Conservation (phyloP, 1,284 basidiomycete species). For the Rhodotorula glutinis region DNA sequence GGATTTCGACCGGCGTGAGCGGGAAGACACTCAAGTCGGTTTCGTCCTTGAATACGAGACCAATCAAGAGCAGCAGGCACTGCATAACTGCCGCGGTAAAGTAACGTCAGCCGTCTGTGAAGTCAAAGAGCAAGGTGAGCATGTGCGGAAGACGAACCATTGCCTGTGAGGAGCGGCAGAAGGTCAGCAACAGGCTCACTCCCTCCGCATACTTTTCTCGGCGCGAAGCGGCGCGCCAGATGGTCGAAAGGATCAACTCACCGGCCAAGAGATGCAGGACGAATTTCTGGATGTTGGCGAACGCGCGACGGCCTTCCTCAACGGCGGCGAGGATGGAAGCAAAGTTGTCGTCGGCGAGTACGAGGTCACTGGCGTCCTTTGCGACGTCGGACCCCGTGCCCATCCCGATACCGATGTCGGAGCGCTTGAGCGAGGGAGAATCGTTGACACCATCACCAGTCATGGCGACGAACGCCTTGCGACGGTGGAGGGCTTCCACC, state of each 20-base stretch:
- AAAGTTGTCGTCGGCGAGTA: conserved; percentile 70
- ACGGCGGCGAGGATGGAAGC: conserved; percentile 66
- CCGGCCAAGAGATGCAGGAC: conserved; percentile 51
- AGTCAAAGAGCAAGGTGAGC: too few species aligned
- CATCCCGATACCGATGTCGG: conserved; percentile 61
- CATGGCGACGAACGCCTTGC: conserved; percentile 45
- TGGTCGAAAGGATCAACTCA: too few species aligned
- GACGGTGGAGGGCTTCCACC: conserved; percentile 60
- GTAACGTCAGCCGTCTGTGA: too few species aligned
- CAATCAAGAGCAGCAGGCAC: conserved; percentile 55
- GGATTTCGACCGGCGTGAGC: conserved; percentile 62
- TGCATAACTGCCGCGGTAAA: too few species aligned
- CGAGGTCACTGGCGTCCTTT: conserved; percentile 60
- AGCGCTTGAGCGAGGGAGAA: conserved; percentile 57
- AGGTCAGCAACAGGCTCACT: too few species aligned
- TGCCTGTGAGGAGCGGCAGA: too few species aligned
- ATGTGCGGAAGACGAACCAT: too few species aligned
- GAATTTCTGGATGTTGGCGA: conserved; percentile 48
- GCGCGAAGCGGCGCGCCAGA: too few species aligned
- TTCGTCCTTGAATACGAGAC: conserved; percentile 63
- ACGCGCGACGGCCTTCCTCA: conserved; percentile 54
- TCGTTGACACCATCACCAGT: conserved; percentile 54
- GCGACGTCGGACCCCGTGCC: conserved; percentile 70
- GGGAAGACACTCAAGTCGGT: conserved; percentile 60
- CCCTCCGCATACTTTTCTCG: too few species aligned